Conservation (phyloP, 2,329 filamentous ascomycete genomes). For the Sporothrix brunneoviolacea region DNA sequence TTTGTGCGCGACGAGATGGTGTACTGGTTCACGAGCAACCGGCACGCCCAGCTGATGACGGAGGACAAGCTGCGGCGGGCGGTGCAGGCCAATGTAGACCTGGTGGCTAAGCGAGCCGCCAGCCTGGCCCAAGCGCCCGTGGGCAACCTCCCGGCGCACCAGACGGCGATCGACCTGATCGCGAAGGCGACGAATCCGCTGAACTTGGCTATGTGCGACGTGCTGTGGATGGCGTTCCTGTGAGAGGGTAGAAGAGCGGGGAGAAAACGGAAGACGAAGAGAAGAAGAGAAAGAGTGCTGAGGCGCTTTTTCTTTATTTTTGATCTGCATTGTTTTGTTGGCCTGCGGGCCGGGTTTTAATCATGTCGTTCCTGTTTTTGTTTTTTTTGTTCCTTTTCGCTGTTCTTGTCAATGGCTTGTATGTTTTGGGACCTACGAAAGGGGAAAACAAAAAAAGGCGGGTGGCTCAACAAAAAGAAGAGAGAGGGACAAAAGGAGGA, state of each 20-base stretch:
- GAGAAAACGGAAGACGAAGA: too few species aligned
- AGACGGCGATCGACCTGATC: conserved; percentile 92
- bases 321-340: too few species aligned
- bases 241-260: conserved; percentile 34
- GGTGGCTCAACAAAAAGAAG: too few species aligned
- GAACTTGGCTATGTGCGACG: conserved; percentile 81
- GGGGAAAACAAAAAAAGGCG: too few species aligned
- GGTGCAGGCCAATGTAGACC: conserved; percentile 66
- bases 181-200: conserved; percentile 89
- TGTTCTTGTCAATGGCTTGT: too few species aligned
- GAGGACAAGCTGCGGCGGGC: conserved; percentile 62
- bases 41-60: conserved; percentile 53
- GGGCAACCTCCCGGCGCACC: conserved; percentile 84
- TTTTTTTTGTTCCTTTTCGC: conserved; percentile 13
- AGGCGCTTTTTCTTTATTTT: too few species aligned
- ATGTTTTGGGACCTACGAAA: too few species aligned
- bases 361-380: neutral
- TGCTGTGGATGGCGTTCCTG: conserved; percentile 95
- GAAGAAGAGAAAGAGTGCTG: too few species aligned
- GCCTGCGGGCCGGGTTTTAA: too few species aligned
- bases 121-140: conserved; percentile 72
- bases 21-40: conserved; percentile 83
- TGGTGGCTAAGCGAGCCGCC: conserved; percentile 84
- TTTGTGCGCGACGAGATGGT: conserved; percentile 98
- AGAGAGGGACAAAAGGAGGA: too few species aligned